Percentiles rank a stretch among this genome's conserved stretches.
phyloP scores from a whole-genome alignment of 2,329 filamentous ascomycete genomes.

The Clonostachys solani region DNA sequence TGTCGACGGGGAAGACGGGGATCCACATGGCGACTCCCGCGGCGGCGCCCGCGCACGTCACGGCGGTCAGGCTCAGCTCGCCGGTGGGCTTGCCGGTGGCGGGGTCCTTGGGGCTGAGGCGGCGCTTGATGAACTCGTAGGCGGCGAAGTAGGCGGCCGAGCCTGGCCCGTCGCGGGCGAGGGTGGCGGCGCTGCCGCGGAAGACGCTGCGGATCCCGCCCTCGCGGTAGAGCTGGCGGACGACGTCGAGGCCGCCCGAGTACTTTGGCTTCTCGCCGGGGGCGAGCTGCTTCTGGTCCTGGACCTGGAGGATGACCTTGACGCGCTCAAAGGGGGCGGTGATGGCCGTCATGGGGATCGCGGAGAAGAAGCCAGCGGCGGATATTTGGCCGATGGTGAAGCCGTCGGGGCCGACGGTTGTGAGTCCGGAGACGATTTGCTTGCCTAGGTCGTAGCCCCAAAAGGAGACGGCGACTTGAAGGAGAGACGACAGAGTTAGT shows the following conservation, averaged over 20 bases:
- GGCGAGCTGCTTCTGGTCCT: constrained; percentile 84
- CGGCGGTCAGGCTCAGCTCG: constrained; percentile 73
- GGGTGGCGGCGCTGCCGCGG: constrained; percentile 83
- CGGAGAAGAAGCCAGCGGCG: constrained; percentile 93
- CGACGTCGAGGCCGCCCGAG: constrained; percentile 81
- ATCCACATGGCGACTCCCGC: constrained; percentile 99
- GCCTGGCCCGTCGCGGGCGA: constrained; percentile 90
- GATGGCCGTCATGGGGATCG: constrained; percentile 94
- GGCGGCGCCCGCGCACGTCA: constrained; percentile 82
- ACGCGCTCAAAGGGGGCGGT: constrained; percentile 99
- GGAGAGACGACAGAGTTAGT: neutral
- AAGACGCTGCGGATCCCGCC: constrained; percentile 91
- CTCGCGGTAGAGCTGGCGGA: constrained; percentile 86
- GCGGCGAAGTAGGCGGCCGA: constrained; percentile 95
- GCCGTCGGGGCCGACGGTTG: constrained; percentile 61
- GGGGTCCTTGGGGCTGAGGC: constrained; percentile 77
- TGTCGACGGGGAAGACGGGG: constrained; percentile 95
- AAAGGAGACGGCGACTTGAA: constrained; percentile 62
- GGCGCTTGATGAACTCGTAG: constrained; percentile 92
- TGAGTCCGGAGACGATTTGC: constrained; percentile 69
- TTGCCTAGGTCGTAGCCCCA: constrained; percentile 97
- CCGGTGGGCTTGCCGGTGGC: constrained; percentile 68
- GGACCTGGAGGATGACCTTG: constrained; percentile 96
- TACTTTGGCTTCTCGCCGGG: constrained; percentile 94
- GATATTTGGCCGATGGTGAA: constrained; percentile 86